Base-by-base conservation (phyloP, 1,284 basidiomycete genomes). In the Malassezia cuniculi region DNA sequence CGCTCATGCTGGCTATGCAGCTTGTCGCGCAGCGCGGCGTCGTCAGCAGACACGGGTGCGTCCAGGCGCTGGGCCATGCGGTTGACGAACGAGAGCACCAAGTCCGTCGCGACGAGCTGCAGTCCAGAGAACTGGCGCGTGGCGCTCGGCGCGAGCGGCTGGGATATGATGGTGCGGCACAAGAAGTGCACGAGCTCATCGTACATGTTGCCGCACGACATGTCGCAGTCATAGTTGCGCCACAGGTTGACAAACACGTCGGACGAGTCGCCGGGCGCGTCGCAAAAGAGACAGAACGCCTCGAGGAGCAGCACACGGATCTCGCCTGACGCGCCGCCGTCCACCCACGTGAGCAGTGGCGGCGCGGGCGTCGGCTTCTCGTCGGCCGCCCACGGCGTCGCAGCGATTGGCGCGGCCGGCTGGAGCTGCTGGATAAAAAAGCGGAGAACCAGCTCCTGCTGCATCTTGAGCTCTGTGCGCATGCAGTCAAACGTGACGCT, bases 161-260 rank as follows among this genome's bases (percentile, higher is more conserved):
- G 32, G 25, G 50, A 45, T 28, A 35, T 38, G 41, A 68, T 52
- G 32, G 58, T 61, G 18, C 70, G 60, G 35, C 65, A 85, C 48
- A 94, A 71, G 69, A 95, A 95, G 15, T 80, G 80, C 41, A 93
- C 73, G n/a, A 95, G 69, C 6, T 83, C 74, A 65, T 95, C 87
- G 58, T 90, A 94, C 43, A 97, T 70, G 65, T 97, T 89, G 71
- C 95, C 89, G 68, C 84, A 89, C 60, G 95, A 89, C 49, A 83
- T 79, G 58, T 94, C 84, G 65, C 87, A 95, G 67, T 99, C 93
- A 68, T 93, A 97, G 68, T 97, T 97, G 43, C 79, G 75, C 72
- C 85, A 99, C 8, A 95, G 72, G 61, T 94, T 85, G 31, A 93
- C 85, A 80, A 94, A 85, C 69, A 90, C 89, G 58, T 80, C 81